Base-by-base conservation (phyloP, 768 basidiomycete species). In the Piloderma croceum region DNA sequence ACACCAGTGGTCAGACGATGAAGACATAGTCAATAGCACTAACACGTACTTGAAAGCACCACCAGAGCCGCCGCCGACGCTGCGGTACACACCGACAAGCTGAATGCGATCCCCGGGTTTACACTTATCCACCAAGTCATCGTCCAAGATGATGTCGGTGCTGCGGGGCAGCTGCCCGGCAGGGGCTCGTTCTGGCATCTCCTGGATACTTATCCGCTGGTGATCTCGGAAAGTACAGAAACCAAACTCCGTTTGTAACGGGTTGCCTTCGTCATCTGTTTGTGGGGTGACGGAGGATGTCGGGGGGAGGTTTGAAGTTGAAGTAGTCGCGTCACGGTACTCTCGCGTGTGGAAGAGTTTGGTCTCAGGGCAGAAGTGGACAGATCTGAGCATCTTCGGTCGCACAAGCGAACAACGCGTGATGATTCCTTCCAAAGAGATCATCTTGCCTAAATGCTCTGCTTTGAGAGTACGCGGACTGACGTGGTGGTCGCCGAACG, bases 151-250 rank as follows among this genome's bases (percentile, higher is more conserved):
- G 38, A 98, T 85, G 61, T 99, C 96, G 24, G 91, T 92, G 53
- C 92, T 93, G 35, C 96, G 76, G 33, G 96, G 96, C 21, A 99
- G 71, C 61, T 97, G 94, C 21, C 96, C 96, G 32, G 96, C 88
- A 19, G 96, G 96, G 11, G 96, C 93, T 18, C 96, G 81, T 64
- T 99, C 96, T 3, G 96, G 96, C 94, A 99, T 98, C 58, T 99
- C 96, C 67, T 99, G 96, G 47, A 99, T 98, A 61, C 83, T 91
- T 57, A 98, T 89, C 49, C 91, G 81, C 63, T 99, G 96, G 62
- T 98, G 90, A 64, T 99, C 96, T 42, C 89, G 73, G 69, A 96
- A 99, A 6, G 86, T 77, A 57, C 86, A 90, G 47, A 83, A 70
- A 4, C 96, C 96, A 57, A 81, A 98, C 65, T 99, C 96, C 50